Base-by-base conservation (phyloP, 2,329 filamentous ascomycete genomes). In the Diaporthe sp. region DNA sequence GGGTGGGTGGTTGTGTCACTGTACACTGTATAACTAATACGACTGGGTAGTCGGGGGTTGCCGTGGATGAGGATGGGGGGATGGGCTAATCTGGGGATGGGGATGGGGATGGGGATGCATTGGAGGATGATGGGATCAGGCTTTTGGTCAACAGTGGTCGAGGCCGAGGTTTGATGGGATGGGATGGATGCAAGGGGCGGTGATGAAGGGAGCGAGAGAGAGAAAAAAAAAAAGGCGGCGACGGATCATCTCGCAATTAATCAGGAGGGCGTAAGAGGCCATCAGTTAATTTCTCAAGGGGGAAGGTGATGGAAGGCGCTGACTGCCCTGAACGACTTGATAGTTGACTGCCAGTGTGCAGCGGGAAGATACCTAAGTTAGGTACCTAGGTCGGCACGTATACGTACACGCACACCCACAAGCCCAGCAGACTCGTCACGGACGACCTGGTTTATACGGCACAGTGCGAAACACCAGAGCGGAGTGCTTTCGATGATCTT, bases 401-500 rank as follows among this genome's bases (percentile, higher is more conserved):
- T n/a, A 25, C n/a, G 2, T 27, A 12, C 50, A 51, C n/a, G 19
- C n/a, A n/a, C 50, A 51, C 15, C 50, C 50, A 51, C 50, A 37
- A 37, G 37, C 37, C 6, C 37, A 37, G 12, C 50, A 35, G 32
- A 35, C 55, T 59, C 19, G 22, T 59, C 58, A 37, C 35, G 30
- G 30, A 19, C 22, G 59, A 10, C 37, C 37, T 37, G 30, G 61
- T 51, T 32, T 17, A 22, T 53, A 19, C 2, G 32, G 32, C 30
- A 68, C 63, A 68, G 63, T 68, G 63, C 63, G 63, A 68, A 50
- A 68, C 63, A 39, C 15, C 63, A 30, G 47, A 53, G 63, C 63
- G 63, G 63, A 53, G 63, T 25, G 32, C 63, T 19, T 15, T 68
- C 12, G 63, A 68, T 68, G 63, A 68, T 53, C 63, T 68, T 68